phyloP scores from a whole-genome alignment of 192 early-diverging fungal genomes.

The Backusella luteola region DNA sequence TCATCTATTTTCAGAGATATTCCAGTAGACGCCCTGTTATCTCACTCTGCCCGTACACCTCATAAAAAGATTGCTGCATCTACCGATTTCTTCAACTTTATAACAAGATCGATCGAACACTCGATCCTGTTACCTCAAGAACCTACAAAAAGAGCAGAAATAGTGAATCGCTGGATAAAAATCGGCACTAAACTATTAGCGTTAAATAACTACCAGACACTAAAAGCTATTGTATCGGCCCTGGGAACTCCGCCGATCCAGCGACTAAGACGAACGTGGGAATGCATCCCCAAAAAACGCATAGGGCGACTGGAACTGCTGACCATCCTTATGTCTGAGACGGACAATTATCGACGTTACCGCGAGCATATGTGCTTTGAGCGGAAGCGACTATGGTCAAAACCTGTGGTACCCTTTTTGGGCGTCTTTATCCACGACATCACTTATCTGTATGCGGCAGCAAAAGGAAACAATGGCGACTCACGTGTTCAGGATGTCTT shows the following conservation, averaged over 20 bases:
- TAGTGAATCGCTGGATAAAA: constrained; percentile 71
- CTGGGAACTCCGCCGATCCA: constrained; percentile 68
- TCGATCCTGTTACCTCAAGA: constrained; percentile 62
- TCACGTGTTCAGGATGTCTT: constrained; percentile 59
- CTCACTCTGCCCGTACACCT: constrained; percentile 60
- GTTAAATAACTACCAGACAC: constrained; percentile 67
- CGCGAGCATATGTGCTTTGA: constrained; percentile 50
- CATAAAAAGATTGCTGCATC: constrained; percentile 59
- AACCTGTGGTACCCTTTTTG: constrained; percentile 70
- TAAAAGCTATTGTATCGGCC: constrained; percentile 69
- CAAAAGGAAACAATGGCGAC: constrained; percentile 53
- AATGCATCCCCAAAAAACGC: constrained; percentile 62
- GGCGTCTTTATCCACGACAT: constrained; percentile 76
- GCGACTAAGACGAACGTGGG: constrained; percentile 72
- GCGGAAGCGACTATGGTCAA: constrained; percentile 22
- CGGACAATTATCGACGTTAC: constrained; percentile 72
- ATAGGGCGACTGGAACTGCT: constrained; percentile 54
- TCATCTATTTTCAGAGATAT: constrained; percentile 67
- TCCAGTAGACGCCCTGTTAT: constrained; percentile 52
- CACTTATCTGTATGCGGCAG: constrained; percentile 67
- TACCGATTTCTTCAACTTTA: constrained; percentile 81
- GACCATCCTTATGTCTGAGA: constrained; percentile 60
- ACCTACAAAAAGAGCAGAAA: constrained; percentile 55
- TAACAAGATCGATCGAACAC: constrained; percentile 72
- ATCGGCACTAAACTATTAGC: constrained; percentile 55